Evolutionary conservation across 129 eudicot genomes (phyloP).

Genomic region (Scalesia atractyloides): DNA sequence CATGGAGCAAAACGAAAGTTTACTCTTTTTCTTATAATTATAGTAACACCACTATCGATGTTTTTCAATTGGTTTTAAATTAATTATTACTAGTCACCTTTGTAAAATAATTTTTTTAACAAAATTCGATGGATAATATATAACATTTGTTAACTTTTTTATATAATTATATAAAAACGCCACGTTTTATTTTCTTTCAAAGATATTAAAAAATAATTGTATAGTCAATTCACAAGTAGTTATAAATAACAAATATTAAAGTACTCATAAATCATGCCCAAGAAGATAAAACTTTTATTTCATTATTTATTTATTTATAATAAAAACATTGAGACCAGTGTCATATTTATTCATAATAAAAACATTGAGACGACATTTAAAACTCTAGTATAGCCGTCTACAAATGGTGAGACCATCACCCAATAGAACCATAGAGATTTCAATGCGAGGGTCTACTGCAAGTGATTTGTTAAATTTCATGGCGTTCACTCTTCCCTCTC

Average conservation of each 20-base stretch:
- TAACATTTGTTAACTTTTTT: no score
- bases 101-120: no score
- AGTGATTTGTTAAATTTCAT: constrained; percentile 35
- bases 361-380: not conserved
- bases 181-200: no score
- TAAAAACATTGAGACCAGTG: not conserved
- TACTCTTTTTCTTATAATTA: no score
- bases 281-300: not conserved
- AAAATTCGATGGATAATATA: no score
- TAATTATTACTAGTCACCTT: no score
- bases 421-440: constrained; percentile 33
- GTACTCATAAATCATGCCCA: not conserved
- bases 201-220: no score
- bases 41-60: no score
- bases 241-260: not conserved
- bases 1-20: no score
- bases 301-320: not conserved
- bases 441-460: constrained; percentile 52
- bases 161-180: no score
- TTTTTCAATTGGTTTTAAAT: no score
- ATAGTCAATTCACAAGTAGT: not conserved
- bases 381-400: constrained; percentile 38
- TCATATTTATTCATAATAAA: not conserved
- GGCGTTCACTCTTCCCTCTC: not conserved
- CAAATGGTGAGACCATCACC: constrained; percentile 61